Evolutionary conservation across 805 yeast species (phyloP).

Genomic region (Metschnikowia cubensis): DNA sequence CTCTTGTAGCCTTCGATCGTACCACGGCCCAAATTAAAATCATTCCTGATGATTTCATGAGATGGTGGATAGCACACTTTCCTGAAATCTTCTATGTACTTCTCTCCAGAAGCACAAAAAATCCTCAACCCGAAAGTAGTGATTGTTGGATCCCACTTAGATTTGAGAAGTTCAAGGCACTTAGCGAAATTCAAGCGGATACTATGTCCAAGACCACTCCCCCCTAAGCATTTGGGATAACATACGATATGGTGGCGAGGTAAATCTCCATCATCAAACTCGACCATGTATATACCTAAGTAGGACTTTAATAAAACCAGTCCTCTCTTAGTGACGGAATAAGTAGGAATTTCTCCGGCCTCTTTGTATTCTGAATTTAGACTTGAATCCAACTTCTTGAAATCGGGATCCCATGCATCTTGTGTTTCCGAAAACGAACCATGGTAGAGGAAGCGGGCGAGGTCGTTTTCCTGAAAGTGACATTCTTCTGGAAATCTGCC

Average conservation of each 20-base stretch:
- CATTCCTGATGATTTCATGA: conserved; percentile 24
- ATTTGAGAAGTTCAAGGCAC: conserved; percentile 30
- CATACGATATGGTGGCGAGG: conserved; percentile 60
- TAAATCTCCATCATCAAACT: conserved; percentile 55
- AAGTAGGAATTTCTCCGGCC: conserved; percentile 18
- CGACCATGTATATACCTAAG: conserved; percentile 73
- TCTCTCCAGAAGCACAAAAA: conserved; percentile 58
- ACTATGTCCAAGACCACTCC: conserved; percentile 56
- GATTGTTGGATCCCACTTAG: conserved; percentile 21
- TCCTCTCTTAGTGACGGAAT: conserved; percentile 21
- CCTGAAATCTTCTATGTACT: conserved; percentile 49
- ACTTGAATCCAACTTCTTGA: conserved; percentile 37
- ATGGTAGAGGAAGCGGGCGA: conserved; percentile 73
- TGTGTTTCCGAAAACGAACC: conserved; percentile 71
- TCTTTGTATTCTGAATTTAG: conserved; percentile 16
- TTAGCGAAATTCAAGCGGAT: conserved; percentile 45
- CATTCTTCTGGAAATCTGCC: conserved; percentile 58
- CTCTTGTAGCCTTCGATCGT: conserved; percentile 37
- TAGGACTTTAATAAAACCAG: conserved; percentile 42
- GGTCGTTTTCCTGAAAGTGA: conserved; percentile 82
- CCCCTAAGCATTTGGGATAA: conserved; percentile 52
- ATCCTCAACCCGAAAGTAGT: conserved; percentile 49
- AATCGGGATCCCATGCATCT: conserved; percentile 47
- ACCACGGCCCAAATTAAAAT: conserved; percentile 44
- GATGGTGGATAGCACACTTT: conserved; percentile 17